phyloP scores from a whole-genome alignment of 129 eudicot genomes.

The Ambrosia artemisiifolia region DNA sequence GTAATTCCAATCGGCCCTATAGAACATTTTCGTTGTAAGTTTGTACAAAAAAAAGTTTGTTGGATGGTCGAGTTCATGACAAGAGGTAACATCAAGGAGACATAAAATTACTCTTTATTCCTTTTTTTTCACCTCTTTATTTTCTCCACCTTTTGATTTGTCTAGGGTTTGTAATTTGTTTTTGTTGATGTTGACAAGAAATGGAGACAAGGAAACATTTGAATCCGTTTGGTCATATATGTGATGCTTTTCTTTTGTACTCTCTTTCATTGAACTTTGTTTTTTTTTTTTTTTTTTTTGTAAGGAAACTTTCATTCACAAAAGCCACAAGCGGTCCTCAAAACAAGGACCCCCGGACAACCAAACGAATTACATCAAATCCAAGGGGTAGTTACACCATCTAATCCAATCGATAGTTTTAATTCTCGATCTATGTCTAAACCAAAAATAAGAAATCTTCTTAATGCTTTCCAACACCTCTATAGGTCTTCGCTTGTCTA shows the following conservation, averaged over 20 bases:
- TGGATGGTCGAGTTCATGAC: conserved; percentile 26
- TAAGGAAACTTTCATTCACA: too few species aligned
- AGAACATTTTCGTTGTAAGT: neutral
- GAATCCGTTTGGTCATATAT: conserved; percentile 22
- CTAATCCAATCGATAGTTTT: too few species aligned
- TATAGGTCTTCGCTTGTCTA: too few species aligned
- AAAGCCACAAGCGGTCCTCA: too few species aligned
- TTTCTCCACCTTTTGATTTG: conserved; percentile 19
- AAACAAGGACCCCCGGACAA: too few species aligned
- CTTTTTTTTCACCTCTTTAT: conserved; percentile 19
- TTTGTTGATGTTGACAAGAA: conserved; percentile 32
- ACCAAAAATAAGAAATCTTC: too few species aligned
- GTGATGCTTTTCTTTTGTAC: conserved; percentile 27
- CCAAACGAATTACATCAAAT: too few species aligned
- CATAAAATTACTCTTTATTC: conserved; percentile 36
- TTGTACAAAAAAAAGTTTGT: neutral
- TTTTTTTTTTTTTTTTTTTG: too few species aligned
- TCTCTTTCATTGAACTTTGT: neutral
- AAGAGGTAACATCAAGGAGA: conserved; percentile 30
- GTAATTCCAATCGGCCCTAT: neutral
- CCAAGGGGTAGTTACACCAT: too few species aligned
- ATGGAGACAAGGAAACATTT: conserved; percentile 35
- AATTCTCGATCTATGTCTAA: too few species aligned
- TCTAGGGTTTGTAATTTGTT: conserved; percentile 22
- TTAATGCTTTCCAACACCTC: too few species aligned